These are phyloP conservation scores for Nigrograna mackinnonii DNA, from an alignment of 2,329 filamentous ascomycete genomes.

Conservation along the genomic window DNA sequence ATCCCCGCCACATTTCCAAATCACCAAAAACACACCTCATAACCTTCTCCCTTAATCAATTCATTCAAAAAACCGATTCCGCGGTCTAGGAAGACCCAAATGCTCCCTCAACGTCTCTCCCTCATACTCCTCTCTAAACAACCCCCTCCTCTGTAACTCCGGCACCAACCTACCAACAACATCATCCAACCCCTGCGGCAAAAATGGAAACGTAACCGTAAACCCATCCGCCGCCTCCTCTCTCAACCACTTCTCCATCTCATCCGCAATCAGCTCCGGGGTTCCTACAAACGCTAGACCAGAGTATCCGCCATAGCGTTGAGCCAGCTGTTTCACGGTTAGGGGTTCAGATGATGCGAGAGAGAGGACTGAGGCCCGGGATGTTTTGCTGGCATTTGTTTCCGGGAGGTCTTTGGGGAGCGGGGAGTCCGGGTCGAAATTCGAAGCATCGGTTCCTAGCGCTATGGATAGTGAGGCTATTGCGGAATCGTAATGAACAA, in stretches of 20 bases:
- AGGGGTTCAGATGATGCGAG: slow-evolving; percentile 51
- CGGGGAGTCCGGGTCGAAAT: slow-evolving; percentile 53
- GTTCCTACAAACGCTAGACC: slow-evolving; percentile 58
- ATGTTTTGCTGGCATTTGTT: slow-evolving; percentile 58
- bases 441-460: slow-evolving; percentile 53
- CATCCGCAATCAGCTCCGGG: slow-evolving; percentile 53
- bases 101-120: slow-evolving; percentile 59
- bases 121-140: slow-evolving; percentile 58
- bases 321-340: slow-evolving; percentile 56
- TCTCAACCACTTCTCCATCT: slow-evolving; percentile 52
- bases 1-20: too few species aligned
- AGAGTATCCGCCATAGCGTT: slow-evolving; percentile 54
- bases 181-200: slow-evolving; percentile 56
- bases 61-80: slow-evolving; percentile 42
- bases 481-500: slow-evolving; percentile 59
- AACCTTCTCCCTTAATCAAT: background rate
- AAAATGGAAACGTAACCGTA: slow-evolving; percentile 54
- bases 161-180: slow-evolving; percentile 53
- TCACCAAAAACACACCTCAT: too few species aligned
- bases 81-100: slow-evolving; percentile 55
- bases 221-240: slow-evolving; percentile 57
- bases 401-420: slow-evolving; percentile 56
- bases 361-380: slow-evolving; percentile 48
- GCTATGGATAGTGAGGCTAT: slow-evolving; percentile 57
- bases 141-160: slow-evolving; percentile 54